Evolutionary conservation across 2,329 filamentous ascomycete genomes (phyloP).

Genomic region (Epichloe sibirici): DNA sequence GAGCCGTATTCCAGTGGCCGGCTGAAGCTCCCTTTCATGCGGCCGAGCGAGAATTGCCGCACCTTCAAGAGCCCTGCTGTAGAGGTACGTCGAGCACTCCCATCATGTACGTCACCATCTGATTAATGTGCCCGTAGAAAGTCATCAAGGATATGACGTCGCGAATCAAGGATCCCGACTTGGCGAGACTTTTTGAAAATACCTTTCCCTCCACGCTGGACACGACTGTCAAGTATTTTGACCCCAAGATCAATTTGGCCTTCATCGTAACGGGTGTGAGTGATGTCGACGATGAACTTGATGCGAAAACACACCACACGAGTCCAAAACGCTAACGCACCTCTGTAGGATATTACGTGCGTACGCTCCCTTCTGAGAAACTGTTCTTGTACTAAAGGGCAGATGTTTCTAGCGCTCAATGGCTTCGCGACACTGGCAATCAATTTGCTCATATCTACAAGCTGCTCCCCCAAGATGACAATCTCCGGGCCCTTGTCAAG

Average conservation of each 20-base stretch:
- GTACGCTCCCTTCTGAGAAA: neutral
- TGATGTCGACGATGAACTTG: constrained; percentile 38
- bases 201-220: constrained; percentile 75
- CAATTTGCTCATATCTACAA: constrained; percentile 59
- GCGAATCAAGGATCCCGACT: constrained; percentile 41
- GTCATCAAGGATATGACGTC: constrained; percentile 23
- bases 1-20: constrained; percentile 11
- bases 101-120: neutral
- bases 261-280: constrained; percentile 81
- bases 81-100: constrained; percentile 9
- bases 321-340: constrained; percentile 19
- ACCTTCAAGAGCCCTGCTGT: constrained; percentile 17
- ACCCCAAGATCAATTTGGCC: constrained; percentile 48
- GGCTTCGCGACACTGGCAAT: constrained; percentile 74
- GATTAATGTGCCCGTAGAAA: constrained; percentile 8
- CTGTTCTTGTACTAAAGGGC: neutral
- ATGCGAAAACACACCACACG: constrained; percentile 17
- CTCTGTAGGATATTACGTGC: constrained; percentile 14
- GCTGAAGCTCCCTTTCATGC: constrained; percentile 15
- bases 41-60: constrained; percentile 14
- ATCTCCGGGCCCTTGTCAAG: constrained; percentile 54
- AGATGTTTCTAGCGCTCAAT: constrained; percentile 26
- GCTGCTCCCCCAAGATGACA: constrained; percentile 41
- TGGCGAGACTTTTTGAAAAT: constrained; percentile 73
- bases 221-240: constrained; percentile 70